These are phyloP conservation scores for Penicillium vulpinum DNA, from an alignment of 2,329 filamentous ascomycete genomes.

Conservation along the genomic window DNA sequence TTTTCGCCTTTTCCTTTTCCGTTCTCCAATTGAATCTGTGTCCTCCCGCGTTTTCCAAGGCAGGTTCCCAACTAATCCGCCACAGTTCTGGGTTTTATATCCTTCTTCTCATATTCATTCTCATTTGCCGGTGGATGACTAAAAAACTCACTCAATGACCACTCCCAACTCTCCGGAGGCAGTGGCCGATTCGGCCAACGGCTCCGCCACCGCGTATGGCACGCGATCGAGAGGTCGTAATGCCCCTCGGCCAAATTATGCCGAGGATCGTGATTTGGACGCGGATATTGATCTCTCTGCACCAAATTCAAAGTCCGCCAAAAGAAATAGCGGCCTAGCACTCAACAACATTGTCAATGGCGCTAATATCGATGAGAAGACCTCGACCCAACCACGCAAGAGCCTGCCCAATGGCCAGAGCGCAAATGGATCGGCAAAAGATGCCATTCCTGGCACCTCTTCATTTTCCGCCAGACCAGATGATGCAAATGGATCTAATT, in stretches of 20 bases:
- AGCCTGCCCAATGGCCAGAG: slow-evolving; percentile 39
- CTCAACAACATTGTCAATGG: slow-evolving; percentile 31
- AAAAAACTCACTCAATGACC: slow-evolving; percentile 46
- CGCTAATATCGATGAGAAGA: slow-evolving; percentile 42
- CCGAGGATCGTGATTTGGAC: slow-evolving; percentile 88
- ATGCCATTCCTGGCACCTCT: slow-evolving; percentile 58
- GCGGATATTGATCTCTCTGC: slow-evolving; percentile 76
- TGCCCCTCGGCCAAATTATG: slow-evolving; percentile 86
- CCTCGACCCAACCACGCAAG: slow-evolving; percentile 42
- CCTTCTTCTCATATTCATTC: slow-evolving; percentile 14
- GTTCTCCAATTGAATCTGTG: slow-evolving; percentile 12
- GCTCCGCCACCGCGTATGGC: slow-evolving; percentile 69
- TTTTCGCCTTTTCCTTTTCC: slow-evolving; percentile 17
- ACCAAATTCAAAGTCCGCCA: slow-evolving; percentile 33
- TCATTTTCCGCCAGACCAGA: slow-evolving; percentile 56
- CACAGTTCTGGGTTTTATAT: slow-evolving; percentile 14
- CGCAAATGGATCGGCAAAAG: slow-evolving; percentile 39
- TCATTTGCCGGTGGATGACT: slow-evolving; percentile 34
- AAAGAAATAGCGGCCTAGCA: slow-evolving; percentile 31
- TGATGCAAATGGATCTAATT: slow-evolving; percentile 47
- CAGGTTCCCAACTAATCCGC: slow-evolving; percentile 15
- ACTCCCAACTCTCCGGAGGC: slow-evolving; percentile 45
- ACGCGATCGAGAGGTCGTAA: slow-evolving; percentile 90
- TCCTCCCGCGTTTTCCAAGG: not conserved
- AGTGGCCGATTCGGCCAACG: slow-evolving; percentile 39